Conservation (phyloP, 495 filamentous ascomycete genomes). For the Choiromyces venosus region DNA sequence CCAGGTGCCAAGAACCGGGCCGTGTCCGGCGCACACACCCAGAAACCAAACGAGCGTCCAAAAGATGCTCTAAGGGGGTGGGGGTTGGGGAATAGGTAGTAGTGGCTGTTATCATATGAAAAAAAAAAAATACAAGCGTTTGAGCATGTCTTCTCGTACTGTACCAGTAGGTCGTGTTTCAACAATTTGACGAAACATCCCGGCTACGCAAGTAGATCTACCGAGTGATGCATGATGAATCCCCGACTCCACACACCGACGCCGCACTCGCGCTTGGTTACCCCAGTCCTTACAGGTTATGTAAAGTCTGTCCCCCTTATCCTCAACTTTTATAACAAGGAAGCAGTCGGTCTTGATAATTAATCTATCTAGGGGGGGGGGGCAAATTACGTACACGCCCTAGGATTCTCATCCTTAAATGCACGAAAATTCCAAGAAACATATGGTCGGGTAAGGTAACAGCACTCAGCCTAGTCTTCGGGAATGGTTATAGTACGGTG, state of each 20-base stretch:
- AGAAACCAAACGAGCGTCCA: not conserved
- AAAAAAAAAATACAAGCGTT: not conserved
- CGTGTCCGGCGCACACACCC: not conserved
- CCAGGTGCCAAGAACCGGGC: not conserved
- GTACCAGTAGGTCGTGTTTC: no score
- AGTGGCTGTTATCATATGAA: not conserved
- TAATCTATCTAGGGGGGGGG: not conserved
- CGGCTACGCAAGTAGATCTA: not conserved
- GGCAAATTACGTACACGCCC: not conserved
- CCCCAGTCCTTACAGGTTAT: not conserved
- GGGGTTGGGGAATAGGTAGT: not conserved
- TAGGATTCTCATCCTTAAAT: not conserved
- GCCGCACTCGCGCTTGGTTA: not conserved
- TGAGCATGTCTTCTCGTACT: not conserved
- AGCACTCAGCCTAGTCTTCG: not conserved
- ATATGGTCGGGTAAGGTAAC: not conserved
- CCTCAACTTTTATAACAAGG: not conserved
- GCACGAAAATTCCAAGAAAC: not conserved
- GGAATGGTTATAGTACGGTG: not conserved
- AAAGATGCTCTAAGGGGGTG: not conserved
- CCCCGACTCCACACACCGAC: not conserved
- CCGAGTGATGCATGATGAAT: not conserved
- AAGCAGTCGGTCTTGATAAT: not conserved
- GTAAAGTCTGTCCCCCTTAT: not conserved
- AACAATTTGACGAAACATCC: not conserved